phyloP scores from a whole-genome alignment of 108 stramenopile species.

The Epithemia pelagica region DNA sequence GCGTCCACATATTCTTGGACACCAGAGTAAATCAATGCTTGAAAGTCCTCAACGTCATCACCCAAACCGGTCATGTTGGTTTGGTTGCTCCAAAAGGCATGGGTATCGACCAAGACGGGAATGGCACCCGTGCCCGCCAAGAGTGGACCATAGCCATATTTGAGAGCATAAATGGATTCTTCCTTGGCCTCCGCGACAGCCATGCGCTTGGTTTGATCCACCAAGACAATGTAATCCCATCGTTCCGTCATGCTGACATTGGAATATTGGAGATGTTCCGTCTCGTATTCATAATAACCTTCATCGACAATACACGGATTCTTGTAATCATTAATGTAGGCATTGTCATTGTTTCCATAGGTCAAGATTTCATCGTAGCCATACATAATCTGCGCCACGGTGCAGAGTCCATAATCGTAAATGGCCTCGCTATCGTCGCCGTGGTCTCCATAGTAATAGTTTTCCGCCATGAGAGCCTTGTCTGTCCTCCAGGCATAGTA shows the following conservation, averaged over 20 bases:
- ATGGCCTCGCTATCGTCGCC: slow-evolving; percentile 5
- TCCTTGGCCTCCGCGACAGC: slow-evolving; percentile 22
- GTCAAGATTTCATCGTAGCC: slow-evolving; percentile 26
- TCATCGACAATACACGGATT: slow-evolving; percentile 47
- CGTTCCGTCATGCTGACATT: background rate
- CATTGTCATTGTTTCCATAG: slow-evolving; percentile 16
- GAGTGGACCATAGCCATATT: slow-evolving; percentile 30
- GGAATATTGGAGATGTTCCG: background rate
- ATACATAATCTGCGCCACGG: slow-evolving; percentile 40
- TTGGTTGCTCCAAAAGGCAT: slow-evolving; percentile 30
- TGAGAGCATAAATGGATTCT: slow-evolving; percentile 24
- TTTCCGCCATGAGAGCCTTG: slow-evolving; percentile 25
- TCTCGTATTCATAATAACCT: slow-evolving; percentile 19
- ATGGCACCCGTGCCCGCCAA: slow-evolving; percentile 24
- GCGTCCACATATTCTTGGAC: slow-evolving; percentile 27
- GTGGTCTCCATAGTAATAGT: slow-evolving; percentile 6
- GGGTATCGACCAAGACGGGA: slow-evolving; percentile 42
- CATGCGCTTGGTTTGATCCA: slow-evolving; percentile 42
- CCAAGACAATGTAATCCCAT: slow-evolving; percentile 46
- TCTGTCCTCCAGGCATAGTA: slow-evolving; percentile 31
- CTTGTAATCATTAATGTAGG: slow-evolving; percentile 32
- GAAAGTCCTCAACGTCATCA: slow-evolving; percentile 37
- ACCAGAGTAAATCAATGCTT: slow-evolving; percentile 33
- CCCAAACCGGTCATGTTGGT: slow-evolving; percentile 32
- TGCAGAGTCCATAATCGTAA: slow-evolving; percentile 52